Conservation (phyloP, 257 asterid species). For the Solanum clarkiae region DNA sequence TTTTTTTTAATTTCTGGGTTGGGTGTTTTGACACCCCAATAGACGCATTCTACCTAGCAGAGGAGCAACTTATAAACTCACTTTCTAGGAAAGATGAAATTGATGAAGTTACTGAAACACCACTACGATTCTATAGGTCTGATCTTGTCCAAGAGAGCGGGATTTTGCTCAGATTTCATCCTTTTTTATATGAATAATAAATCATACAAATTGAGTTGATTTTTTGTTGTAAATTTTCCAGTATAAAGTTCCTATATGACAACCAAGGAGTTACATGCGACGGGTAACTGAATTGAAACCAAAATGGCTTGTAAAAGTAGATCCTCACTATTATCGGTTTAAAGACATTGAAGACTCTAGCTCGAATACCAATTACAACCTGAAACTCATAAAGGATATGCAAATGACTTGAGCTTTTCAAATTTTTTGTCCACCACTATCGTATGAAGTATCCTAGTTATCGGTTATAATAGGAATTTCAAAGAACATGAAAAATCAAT, state of each 20-base stretch:
- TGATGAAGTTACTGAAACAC: conserved; percentile 67
- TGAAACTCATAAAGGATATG: conserved; percentile 14
- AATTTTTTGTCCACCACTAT: background rate
- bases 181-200: conserved; percentile 1
- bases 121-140: conserved; percentile 84
- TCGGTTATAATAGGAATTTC: background rate
- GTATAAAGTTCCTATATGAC: background rate
- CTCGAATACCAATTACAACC: conserved; percentile 92
- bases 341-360: background rate
- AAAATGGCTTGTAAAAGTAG: too few relatives aligned
- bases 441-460: background rate
- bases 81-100: conserved; percentile 84
- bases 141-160: conserved; percentile 95
- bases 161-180: conserved; percentile 82
- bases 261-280: too few relatives aligned
- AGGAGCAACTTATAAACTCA: conserved; percentile 59
- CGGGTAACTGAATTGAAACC: too few relatives aligned
- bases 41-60: conserved; percentile 75
- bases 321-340: too few relatives aligned
- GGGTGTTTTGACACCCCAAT: conserved; percentile 45
- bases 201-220: background rate
- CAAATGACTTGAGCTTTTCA: background rate
- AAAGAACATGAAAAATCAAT: background rate
- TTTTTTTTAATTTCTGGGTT: background rate
- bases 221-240: background rate